Base-by-base conservation (phyloP, 306 rosid species). In the Canavalia ensiformis region DNA sequence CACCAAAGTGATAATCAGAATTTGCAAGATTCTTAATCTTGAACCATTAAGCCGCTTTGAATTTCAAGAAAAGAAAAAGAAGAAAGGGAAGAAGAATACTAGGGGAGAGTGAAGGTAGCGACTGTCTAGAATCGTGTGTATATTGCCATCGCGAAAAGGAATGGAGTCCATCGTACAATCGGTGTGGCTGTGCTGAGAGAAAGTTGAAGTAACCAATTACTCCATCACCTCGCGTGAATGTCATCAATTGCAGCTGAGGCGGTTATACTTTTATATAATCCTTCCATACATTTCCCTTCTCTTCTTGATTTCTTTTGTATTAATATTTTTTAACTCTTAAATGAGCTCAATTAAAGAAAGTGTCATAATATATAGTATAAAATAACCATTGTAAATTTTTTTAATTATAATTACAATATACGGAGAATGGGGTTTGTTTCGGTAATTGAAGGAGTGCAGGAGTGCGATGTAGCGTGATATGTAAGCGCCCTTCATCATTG, bases 91-190 rank as follows among this genome's bases (percentile, higher is more conserved):
- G 83, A 30, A 33, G 11, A 49, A 41, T 89, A 93, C 97, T 51
- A n/a, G 88, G 8, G 94, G 91, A 76, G 74, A 76, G 76, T 88
- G 58, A 69, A 90, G 72, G 77, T 35, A 74, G 39, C 97, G 92
- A 47, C 82, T 58, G 33, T 86, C 82, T 74, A 93, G 89, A 85
- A 86, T 75, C 67, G 81, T 75, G 90, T 86, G 83, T 58, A 95
- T 84, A 83, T 89, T 91, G 49, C 92, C 93, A 31, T 95, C 99
- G 88, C 72, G 89, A 70, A 86, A 91, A 55, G 88, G 90, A 80
- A 87, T 51, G 2, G 77, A 9, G 6, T 12, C 79, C n/a, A 79
- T 31, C 39, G 52, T 10, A 60, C 7, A 63, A 81, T 50, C 56
- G 44, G 51, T 30, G 69, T 7, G 69, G 5, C 57, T 9, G 72